A percentile compares a stretch with the other conserved stretches of the same genome.
phyloP scores from a whole-genome alignment of 768 basidiomycete genomes.

The Scleroderma bovista region DNA sequence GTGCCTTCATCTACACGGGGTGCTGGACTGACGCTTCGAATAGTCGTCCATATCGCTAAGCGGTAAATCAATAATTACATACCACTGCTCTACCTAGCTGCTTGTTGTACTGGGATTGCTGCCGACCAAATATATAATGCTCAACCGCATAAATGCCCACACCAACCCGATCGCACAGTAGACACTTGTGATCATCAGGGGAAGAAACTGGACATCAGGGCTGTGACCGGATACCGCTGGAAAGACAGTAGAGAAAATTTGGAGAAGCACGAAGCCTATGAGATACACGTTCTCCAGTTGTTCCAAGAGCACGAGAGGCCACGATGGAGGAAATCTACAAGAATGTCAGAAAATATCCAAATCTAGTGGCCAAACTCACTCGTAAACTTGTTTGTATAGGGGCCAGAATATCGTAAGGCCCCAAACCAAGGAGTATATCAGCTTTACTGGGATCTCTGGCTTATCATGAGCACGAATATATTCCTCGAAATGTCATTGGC shows the following conservation, averaged over 20 bases:
- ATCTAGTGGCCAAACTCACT: constrained; percentile 46
- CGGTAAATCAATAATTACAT: constrained; percentile 29
- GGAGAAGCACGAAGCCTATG: constrained; percentile 64
- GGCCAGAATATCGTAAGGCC: constrained; percentile 53
- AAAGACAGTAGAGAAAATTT: constrained; percentile 57
- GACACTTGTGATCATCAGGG: constrained; percentile 86
- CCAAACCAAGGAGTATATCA: constrained; percentile 76
- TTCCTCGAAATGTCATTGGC: constrained; percentile 11
- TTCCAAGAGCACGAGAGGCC: constrained; percentile 63
- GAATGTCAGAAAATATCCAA: background rate
- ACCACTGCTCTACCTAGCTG: background rate
- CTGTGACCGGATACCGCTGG: constrained; percentile 32
- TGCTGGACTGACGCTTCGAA: constrained; percentile 5
- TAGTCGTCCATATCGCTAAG: constrained; percentile 59
- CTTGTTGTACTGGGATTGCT: background rate
- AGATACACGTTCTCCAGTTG: constrained; percentile 72
- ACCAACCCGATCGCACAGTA: constrained; percentile 85
- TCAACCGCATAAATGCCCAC: constrained; percentile 79
- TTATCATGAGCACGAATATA: constrained; percentile 1
- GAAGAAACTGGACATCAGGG: constrained; percentile 62
- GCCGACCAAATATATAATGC: constrained; percentile 50
- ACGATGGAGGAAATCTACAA: constrained; percentile 64
- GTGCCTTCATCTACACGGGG: constrained; percentile 14
- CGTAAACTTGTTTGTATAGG: constrained; percentile 70
- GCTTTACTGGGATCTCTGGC: constrained; percentile 80